Base-by-base conservation (phyloP, 768 basidiomycete species). In the Dioszegia hungarica region DNA sequence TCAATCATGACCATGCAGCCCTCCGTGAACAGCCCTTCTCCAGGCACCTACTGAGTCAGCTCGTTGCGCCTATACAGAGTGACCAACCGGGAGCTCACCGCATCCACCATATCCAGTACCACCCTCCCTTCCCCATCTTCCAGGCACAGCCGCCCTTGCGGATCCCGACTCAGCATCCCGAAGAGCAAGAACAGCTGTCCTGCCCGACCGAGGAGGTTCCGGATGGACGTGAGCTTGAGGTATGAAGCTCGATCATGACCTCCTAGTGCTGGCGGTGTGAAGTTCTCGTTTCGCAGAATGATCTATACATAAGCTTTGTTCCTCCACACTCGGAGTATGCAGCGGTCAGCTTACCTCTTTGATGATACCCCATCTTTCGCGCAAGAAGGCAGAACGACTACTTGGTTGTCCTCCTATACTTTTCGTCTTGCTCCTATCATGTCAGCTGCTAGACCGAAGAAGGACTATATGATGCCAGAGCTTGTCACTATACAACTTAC, bases 21-120 rank as follows among this genome's bases (percentile, higher is more conserved):
- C 75, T 98, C 95, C 0, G 92, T 95, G 70, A 95, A 98, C 5
- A 99, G 74, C 1, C 95, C 95, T 69, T 94, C 91, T 37, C 92
- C 90, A 17, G 94, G 93, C 59, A 88, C 87, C 75, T 93, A 9
- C 0, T 11, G 27, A 17, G n/a, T 49, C 37, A 45, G 43, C 54
- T 43, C 5, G 14, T 20, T 2, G 20, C 19, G 4, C 6, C 19
- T 17, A 36, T 19, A 24, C 6, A 9, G 17, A 5, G 17, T 11
- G 2, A 46, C 45, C 12, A 24, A 27, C 45, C 31, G 43, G 25
- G 15, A 25, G 74, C 85, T 68, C 63, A 93, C 94, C 49, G 93
- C 80, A 69, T 87, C 86, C 5, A 87, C 86, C 59, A 95, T 86
- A 72, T 98, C 90, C 38, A 99, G 80, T 49, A 85, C 85, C 5